Evolutionary conservation across 2,329 filamentous ascomycete genomes (phyloP).

Genomic region (Fusarium brachygibbosum): DNA sequence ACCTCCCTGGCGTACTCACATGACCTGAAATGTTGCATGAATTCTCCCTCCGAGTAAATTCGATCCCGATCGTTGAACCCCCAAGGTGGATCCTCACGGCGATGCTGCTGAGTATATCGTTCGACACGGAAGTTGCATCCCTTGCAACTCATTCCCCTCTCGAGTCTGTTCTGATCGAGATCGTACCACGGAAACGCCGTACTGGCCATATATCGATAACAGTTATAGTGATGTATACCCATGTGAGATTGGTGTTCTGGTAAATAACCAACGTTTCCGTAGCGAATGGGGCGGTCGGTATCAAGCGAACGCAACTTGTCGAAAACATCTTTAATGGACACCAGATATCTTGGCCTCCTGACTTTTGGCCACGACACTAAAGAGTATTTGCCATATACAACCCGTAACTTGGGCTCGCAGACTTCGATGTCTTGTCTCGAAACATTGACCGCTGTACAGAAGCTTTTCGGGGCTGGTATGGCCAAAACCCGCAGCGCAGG

Average conservation of each 20-base stretch:
- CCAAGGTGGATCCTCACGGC: background rate
- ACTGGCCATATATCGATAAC: constrained; percentile 24
- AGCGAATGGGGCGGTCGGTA: background rate
- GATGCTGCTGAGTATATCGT: background rate
- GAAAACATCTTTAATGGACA: background rate
- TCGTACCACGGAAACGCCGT: constrained; percentile 22
- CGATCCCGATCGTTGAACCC: constrained; percentile 24
- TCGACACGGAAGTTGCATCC: constrained; percentile 30
- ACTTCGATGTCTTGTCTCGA: constrained; percentile 10
- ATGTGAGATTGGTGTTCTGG: constrained; percentile 1
- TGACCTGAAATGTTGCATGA: constrained; percentile 9
- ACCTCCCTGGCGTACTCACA: constrained; percentile 9
- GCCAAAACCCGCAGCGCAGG: background rate
- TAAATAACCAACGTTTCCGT: background rate
- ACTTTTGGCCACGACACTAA: constrained; percentile 16
- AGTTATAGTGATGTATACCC: constrained; percentile 4
- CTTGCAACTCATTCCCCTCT: constrained; percentile 22
- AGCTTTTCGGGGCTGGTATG: constrained; percentile 5
- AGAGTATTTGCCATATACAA: constrained; percentile 24
- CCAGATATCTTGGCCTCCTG: constrained; percentile 17
- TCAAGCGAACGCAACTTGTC: background rate
- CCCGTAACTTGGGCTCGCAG: constrained; percentile 4
- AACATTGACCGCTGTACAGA: background rate
- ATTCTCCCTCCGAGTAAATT: constrained; percentile 9
- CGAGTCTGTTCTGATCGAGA: background rate